Conservation (phyloP, 495 filamentous ascomycete genomes). For the Opeltia flavorubescens region DNA sequence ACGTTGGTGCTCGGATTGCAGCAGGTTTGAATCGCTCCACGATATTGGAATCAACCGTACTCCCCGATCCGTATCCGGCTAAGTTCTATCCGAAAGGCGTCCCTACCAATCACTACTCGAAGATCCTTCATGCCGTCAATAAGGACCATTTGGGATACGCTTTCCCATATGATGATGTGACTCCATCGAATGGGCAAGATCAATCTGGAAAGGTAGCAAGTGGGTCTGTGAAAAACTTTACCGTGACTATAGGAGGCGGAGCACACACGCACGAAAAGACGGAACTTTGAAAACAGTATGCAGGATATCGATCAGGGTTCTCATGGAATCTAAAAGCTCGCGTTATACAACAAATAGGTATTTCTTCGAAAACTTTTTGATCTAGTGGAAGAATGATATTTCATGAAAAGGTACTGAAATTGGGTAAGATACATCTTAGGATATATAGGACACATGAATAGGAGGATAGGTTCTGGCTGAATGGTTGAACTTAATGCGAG, state of each 20-base stretch:
- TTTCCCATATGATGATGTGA: slow-evolving; percentile 70
- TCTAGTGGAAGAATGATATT: too few relatives aligned
- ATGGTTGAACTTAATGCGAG: too few relatives aligned
- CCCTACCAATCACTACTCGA: slow-evolving; percentile 58
- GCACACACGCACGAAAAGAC: not conserved
- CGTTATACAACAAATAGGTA: too few relatives aligned
- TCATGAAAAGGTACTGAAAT: too few relatives aligned
- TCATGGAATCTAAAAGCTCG: not conserved
- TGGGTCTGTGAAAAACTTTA: slow-evolving; percentile 39
- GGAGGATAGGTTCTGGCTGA: too few relatives aligned
- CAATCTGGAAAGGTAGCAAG: slow-evolving; percentile 51
- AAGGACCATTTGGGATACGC: slow-evolving; percentile 54
- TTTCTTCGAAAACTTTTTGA: too few relatives aligned
- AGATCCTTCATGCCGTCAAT: slow-evolving; percentile 50
- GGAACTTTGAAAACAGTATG: not conserved
- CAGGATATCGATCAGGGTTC: not conserved
- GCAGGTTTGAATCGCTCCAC: slow-evolving; percentile 59
- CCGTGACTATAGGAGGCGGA: slow-evolving; percentile 48
- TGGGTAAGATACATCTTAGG: too few relatives aligned
- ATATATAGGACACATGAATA: too few relatives aligned
- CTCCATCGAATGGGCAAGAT: slow-evolving; percentile 38
- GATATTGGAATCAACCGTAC: slow-evolving; percentile 31
- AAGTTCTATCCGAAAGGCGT: slow-evolving; percentile 36
- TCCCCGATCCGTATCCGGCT: slow-evolving; percentile 33
- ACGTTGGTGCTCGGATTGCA: slow-evolving; percentile 48